Base-by-base conservation (phyloP, 2,329 filamentous ascomycete species). In the Myotisia sp. region DNA sequence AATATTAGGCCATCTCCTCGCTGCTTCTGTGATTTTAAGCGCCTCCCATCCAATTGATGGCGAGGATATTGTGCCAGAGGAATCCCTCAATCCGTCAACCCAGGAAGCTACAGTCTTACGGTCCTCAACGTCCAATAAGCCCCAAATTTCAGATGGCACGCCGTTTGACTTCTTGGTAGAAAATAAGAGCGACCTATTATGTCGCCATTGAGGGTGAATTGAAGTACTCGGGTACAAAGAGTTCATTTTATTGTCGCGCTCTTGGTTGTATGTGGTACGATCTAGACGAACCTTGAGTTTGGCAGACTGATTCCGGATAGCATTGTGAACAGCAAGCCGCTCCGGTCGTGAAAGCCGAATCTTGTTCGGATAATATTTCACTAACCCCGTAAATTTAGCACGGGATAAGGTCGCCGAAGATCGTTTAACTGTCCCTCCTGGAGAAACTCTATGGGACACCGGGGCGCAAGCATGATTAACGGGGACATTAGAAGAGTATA, bases 1-100 rank as follows among this genome's bases (percentile, higher is more conserved):
- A 18, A 65, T 41, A 13, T 55, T 50, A 27, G 56, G 49, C 65
- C 65, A 69, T 22, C 47, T 45, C 16, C 23, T 18, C 20, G 22
- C 32, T 19, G 32, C 32, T 21, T 26, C 24, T n/a, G 6, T 27
- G 13, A 14, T 22, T 9, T 12, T 12, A 12, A 34, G 23, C 4
- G 10, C 13, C 23, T 16, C 14, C 32, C 32, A 34, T 4, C 22
- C 7, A 17, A 7, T 14, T 5, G 12, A n/a, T 14, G 22, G 32
- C 5, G 14, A n/a, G 6, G 14, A 10, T 3, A 10, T 9, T 6
- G 9, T 26, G 16, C 23, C 14, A 19, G 9, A 8, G 10, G 32
- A 27, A n/a, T 16, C 14, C 13, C 20, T 12, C 14, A 27, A 13
- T 10, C 12, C 16, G 22, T 27, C 21, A 9, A 27, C 14, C 32